These are phyloP conservation scores for Turritis glabra DNA, from an alignment of 345 rosid species.

Conservation along the genomic window DNA sequence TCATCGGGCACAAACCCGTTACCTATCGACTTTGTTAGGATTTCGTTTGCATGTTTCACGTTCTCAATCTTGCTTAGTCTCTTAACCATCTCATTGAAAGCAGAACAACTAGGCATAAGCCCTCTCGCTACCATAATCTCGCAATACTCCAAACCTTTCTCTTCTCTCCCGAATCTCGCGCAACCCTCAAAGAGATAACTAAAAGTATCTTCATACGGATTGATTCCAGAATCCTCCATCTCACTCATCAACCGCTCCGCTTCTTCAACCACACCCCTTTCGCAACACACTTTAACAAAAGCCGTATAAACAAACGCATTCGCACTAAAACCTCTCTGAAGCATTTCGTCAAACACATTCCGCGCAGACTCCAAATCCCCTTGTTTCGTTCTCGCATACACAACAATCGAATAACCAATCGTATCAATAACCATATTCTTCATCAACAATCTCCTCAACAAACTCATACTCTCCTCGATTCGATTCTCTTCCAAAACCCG, in stretches of 20 bases:
- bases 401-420: conserved; percentile 65
- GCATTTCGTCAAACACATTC: conserved; percentile 65
- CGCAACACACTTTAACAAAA: conserved; percentile 51
- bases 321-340: conserved; percentile 58
- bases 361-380: conserved; percentile 54
- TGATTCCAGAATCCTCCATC: conserved; percentile 53
- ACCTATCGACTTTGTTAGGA: conserved; percentile 51
- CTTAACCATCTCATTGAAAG: conserved; percentile 56
- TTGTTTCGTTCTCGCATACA: conserved; percentile 45
- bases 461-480: conserved; percentile 46
- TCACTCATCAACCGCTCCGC: conserved; percentile 51
- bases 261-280: conserved; percentile 46
- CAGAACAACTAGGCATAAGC: conserved; percentile 48
- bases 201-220: conserved; percentile 63
- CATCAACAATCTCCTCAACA: conserved; percentile 70
- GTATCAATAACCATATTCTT: conserved; percentile 70
- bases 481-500: conserved; percentile 58
- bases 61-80: conserved; percentile 42
- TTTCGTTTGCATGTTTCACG: conserved; percentile 45
- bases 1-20: conserved; percentile 60
- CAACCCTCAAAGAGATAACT: conserved; percentile 54
- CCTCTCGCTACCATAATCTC: conserved; percentile 54
- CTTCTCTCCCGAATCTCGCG: conserved; percentile 49
- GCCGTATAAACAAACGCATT: conserved; percentile 62
- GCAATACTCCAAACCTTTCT: conserved; percentile 47